A percentile compares a stretch with the other conserved stretches of the same genome.
Evolutionary conservation across 2,329 filamentous ascomycete genomes (phyloP).

Genomic region (Colletotrichum sansevieriae): DNA sequence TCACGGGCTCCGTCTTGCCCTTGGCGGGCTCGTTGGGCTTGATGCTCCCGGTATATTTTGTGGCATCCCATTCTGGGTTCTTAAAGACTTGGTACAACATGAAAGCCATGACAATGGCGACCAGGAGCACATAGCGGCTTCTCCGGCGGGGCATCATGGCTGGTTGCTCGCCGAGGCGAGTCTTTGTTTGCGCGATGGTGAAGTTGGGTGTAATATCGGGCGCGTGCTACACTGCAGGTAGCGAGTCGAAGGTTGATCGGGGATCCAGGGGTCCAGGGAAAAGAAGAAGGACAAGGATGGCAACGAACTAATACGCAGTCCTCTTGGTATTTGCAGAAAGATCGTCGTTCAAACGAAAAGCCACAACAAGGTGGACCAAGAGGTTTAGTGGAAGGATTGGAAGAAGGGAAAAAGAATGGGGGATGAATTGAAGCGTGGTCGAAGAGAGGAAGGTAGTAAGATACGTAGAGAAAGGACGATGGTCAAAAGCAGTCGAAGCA

Average conservation of each 20-base stretch:
- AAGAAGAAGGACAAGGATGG: slow-evolving; percentile 21
- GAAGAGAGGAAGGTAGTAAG: neutral
- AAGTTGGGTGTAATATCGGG: slow-evolving; percentile 13
- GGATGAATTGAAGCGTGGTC: slow-evolving; percentile 9
- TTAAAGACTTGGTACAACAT: slow-evolving; percentile 64
- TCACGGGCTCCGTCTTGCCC: slow-evolving; percentile 20
- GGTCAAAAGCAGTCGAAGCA: neutral
- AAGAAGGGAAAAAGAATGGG: slow-evolving; percentile 18
- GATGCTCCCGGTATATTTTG: slow-evolving; percentile 28
- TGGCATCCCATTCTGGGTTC: slow-evolving; percentile 54
- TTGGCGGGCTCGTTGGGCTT: slow-evolving; percentile 36
- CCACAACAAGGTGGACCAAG: neutral
- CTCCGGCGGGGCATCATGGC: slow-evolving; percentile 69
- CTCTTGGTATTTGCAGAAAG: slow-evolving; percentile 18
- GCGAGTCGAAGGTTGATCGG: slow-evolving; percentile 20
- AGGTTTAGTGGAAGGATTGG: slow-evolving; percentile 18
- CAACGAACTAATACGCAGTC: slow-evolving; percentile 24
- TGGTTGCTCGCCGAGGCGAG: slow-evolving; percentile 27
- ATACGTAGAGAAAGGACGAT: slow-evolving; percentile 30
- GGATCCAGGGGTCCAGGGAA: slow-evolving; percentile 23
- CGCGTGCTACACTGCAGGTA: slow-evolving; percentile 33
- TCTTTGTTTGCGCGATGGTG: neutral
- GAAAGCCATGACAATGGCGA: slow-evolving; percentile 67
- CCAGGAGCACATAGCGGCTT: slow-evolving; percentile 71
- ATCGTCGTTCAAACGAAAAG: neutral